Evolutionary conservation across 148 eudicot species (phyloP), one percentile per base, ranked within the genome.

Genomic region (Rhododendron kiyosumense): DNA sequence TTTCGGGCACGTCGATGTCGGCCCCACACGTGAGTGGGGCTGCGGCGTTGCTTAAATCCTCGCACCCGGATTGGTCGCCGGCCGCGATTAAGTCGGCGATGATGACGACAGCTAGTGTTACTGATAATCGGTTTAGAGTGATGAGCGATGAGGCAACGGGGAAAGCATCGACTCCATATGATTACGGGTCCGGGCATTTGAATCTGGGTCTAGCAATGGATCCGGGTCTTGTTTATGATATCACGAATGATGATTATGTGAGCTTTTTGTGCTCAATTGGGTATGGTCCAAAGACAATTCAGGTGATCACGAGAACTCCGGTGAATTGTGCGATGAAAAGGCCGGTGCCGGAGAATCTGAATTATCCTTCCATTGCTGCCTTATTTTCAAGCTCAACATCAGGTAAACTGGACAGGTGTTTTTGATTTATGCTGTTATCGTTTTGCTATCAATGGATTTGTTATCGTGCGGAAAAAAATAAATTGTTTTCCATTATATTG

Each of bases 1-100:
- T 97, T 0, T 97, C 99, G 0, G 99, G 99, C 0, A 97, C 99
- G 15, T 97, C 99, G 3, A 97, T 97, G 99, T 92, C 99, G 26
- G 92, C 94, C 54, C 99, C 99, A 0, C 99, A 97, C 78, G 96
- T 97, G 0, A 90, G 98, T 18, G 99, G 99, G 0, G 98, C 99
- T 0, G 99, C 99, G 0, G 99, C 99, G 0, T 84, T 97, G 90
- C 92, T 97, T 20, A 95, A 94, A 48, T 95, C 98, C 3, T 98
- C 98, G 0, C 98, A 97, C 34, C 99, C 96, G 0, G 94, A 93
- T 81, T 97, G 99, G 99, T 38, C 79, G 0, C 79, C 79, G 0
- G 79, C 79, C 0, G 46, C n/a, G 0, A 38, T 75, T 75, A 34
- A n/a, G 80, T 97, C 99, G 1, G 98, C 99, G 0, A 94, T 97